Evolutionary conservation across 108 stramenopile species (phyloP).

Genomic region (Seminavis robusta): DNA sequence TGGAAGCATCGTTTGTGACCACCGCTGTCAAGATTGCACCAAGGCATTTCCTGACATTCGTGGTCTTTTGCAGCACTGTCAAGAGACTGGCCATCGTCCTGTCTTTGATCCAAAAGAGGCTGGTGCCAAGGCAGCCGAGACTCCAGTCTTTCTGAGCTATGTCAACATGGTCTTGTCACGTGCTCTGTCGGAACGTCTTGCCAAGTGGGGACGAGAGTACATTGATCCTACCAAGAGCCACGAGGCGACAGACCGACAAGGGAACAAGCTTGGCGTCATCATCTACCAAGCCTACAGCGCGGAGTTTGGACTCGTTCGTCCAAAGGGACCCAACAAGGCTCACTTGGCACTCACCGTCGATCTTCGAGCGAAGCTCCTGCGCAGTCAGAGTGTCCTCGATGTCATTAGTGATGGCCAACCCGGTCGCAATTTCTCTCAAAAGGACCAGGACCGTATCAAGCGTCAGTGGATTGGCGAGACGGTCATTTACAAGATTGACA

Average conservation of each 20-base stretch:
- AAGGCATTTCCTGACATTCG: conserved; percentile 29
- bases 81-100: conserved; percentile 39
- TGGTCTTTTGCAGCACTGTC: conserved; percentile 44
- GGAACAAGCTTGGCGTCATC: conserved; percentile 33
- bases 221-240: conserved; percentile 45
- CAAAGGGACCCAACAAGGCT: conserved; percentile 4
- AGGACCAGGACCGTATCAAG: conserved; percentile 18
- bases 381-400: conserved; percentile 41
- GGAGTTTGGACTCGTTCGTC: conserved; percentile 41
- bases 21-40: conserved; percentile 42
- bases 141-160: conserved; percentile 37
- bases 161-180: conserved; percentile 46
- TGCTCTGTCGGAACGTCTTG: conserved; percentile 48
- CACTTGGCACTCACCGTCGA: conserved; percentile 50
- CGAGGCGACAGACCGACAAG: conserved; percentile 38
- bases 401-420: conserved; percentile 20
- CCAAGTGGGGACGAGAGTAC: conserved; percentile 50
- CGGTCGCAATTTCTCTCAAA: background rate
- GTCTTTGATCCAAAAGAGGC: conserved; percentile 14
- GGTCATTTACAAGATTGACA: conserved; percentile 60
- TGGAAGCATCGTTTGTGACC: conserved; percentile 25
- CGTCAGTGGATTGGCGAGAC: conserved; percentile 44
- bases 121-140: conserved; percentile 19
- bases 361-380: conserved; percentile 54
- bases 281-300: conserved; percentile 51